phyloP scores from a whole-genome alignment of 2,329 filamentous ascomycete genomes.

The Colletotrichum lentis region DNA sequence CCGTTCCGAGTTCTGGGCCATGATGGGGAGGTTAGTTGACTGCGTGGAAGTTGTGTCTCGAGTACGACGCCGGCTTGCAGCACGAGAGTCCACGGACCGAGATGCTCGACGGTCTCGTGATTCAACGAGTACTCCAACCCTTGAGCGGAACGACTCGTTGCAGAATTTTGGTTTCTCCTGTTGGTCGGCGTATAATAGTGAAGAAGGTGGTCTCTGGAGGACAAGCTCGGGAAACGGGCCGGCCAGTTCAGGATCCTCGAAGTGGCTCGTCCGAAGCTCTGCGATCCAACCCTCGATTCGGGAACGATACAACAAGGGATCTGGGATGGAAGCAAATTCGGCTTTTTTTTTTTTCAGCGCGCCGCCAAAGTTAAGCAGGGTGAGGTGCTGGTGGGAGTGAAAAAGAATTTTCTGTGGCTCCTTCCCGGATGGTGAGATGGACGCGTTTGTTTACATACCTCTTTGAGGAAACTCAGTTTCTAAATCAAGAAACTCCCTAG shows the following conservation, averaged over 20 bases:
- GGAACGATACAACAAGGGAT: conserved; percentile 13
- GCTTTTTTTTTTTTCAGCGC: conserved; percentile 17
- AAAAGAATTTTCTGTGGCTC: background rate
- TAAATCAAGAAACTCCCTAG: background rate
- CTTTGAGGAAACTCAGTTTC: conserved; percentile 21
- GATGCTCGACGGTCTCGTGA: background rate
- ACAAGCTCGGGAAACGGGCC: conserved; percentile 30
- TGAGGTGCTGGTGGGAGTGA: background rate
- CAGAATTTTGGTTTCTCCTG: background rate
- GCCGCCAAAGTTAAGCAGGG: background rate
- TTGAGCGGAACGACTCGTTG: conserved; percentile 26
- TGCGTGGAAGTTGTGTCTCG: conserved; percentile 12
- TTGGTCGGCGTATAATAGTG: background rate
- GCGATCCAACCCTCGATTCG: conserved; percentile 33
- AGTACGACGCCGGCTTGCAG: background rate
- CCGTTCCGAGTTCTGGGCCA: conserved; percentile 17
- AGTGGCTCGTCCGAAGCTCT: conserved; percentile 18
- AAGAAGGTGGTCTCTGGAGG: conserved; percentile 1
- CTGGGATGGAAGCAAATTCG: background rate
- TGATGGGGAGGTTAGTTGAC: conserved; percentile 19
- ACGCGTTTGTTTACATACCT: conserved; percentile 27
- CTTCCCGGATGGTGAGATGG: background rate
- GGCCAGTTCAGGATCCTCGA: conserved; percentile 34
- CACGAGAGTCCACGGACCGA: background rate
- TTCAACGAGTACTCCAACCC: conserved; percentile 4